Base-by-base conservation (phyloP, 202 grass and related monocot genomes). In the Zizania palustris region DNA sequence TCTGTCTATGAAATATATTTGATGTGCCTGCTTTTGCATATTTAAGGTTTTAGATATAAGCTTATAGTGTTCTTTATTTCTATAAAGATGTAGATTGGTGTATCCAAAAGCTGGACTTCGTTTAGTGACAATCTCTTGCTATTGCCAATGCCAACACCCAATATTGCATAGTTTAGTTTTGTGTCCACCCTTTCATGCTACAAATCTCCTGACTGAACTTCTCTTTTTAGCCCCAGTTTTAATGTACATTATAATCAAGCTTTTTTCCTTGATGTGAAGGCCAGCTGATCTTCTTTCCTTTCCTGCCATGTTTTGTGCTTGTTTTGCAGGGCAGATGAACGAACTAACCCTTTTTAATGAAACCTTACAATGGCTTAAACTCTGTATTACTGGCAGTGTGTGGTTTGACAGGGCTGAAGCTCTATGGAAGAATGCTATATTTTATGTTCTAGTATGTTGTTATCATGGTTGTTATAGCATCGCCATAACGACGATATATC, bases 251-350 rank as follows among this genome's bases (percentile, higher is more conserved):
- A 42, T 68, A 68, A 68, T 66, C 63, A 66, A 21, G 18, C 5
- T 12, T 9, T 58, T 71, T 37, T 18, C 14, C 46, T 11, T 38
- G 9, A 71, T 71, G 45, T 16, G 33, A 36, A 53, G 58, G 14
- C 11, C 14, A 14, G 19, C 37, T 11, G 45, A 33, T 35, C 14
- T 21, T 4, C 13, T 60, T 45, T 60, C 34, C 4, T 65, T 48
- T 69, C 10, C 16, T 28, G 10, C 18, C 0, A 0, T 66, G 50
- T 67, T 35, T 50, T 28, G 39, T 61, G 9, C 45, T 69, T 59
- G 43, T 75, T 75, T 60, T 75, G 20, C 50, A 62, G 15, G 19
- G 68, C 63, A 60, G 19, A 61, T 9, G 33, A 69, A 10, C 0
- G 4, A 39, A 67, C 11, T 43, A 33, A 42, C 5, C 50, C 28